Base-by-base conservation (phyloP, 164 flowering plant genomes). In the Houttuynia cordata region DNA sequence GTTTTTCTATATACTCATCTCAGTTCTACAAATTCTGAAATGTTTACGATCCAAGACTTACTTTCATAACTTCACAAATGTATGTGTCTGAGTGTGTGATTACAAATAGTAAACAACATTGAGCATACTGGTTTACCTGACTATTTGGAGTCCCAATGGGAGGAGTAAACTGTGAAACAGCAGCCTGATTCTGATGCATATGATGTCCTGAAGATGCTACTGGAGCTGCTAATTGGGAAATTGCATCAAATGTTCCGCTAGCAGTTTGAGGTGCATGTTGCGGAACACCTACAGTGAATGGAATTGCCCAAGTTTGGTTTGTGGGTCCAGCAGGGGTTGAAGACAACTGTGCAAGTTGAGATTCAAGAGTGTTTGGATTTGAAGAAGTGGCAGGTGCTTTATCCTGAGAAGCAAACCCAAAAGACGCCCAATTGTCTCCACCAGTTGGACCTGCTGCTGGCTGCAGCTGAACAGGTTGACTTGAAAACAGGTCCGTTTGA, bases 361-460 rank as follows among this genome's bases (percentile, higher is more conserved):
- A 80, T 37, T 81, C 90, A 67, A 91, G 53, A 8, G 79, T 51
- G 70, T 73, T 78, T 42, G 64, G 55, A 67, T 62, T 81, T 50
- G 84, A 64, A 49, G 86, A 75, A 50, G 82, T 64, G 56, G 71
- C 79, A 59, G 82, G 58, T 24, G 51, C 75, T 57, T 75, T 78
- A 13, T 70, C 69, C 58, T 75, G 77, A 3, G 83, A 51, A 50
- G 72, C 62, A 53, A 72, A 60, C 79, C 86, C 97, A 80, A 94
- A 91, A 63, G 85, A 86, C 42, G 99, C 99, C 99, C 99, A 94
- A 63, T 90, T 79, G 57, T 74, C 74, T 59, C 72, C 62, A 53
- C 64, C 77, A 73, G 49, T 65, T 56, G 74, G 70, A 21, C 70
- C 53, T 53, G 65, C 19, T n/a, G 82, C 72, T 54, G 57, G 30